phyloP scores from a whole-genome alignment of 805 yeast genomes.

The Kodamaea nitidulidarum region DNA sequence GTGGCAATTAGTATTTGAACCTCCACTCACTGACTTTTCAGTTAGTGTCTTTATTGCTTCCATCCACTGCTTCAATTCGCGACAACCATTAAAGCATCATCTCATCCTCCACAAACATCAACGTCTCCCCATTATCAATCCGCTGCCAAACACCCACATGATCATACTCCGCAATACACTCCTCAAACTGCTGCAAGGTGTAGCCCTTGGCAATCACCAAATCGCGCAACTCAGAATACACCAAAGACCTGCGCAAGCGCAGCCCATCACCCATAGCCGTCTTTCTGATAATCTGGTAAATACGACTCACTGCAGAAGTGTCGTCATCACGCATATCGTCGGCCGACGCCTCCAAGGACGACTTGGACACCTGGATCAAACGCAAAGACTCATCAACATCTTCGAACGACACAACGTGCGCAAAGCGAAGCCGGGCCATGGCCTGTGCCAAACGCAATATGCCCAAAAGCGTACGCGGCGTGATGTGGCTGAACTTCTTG shows the following conservation, averaged over 20 bases:
- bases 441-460: constrained; percentile 93
- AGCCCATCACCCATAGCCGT: constrained; percentile 42
- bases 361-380: constrained; percentile 79
- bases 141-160: constrained; percentile 72
- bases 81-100: constrained; percentile 26
- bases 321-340: constrained; percentile 54
- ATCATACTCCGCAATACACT: constrained; percentile 72
- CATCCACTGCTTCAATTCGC: too few species aligned
- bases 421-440: constrained; percentile 82
- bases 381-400: constrained; percentile 97
- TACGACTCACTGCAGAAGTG: constrained; percentile 55
- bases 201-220: constrained; percentile 76
- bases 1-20: too few species aligned
- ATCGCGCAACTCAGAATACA: constrained; percentile 51
- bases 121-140: constrained; percentile 62
- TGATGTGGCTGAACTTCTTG: constrained; percentile 82
- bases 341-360: constrained; percentile 57
- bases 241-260: constrained; percentile 24
- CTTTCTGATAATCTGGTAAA: constrained; percentile 66
- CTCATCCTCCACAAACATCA: constrained; percentile 49
- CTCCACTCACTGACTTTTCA: too few species aligned
- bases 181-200: constrained; percentile 72
- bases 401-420: constrained; percentile 59
- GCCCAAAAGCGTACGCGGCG: constrained; percentile 92
- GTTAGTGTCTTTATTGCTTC: too few species aligned